Conservation (phyloP, 495 filamentous ascomycete genomes). For the Saxispiralis lemnorum region DNA sequence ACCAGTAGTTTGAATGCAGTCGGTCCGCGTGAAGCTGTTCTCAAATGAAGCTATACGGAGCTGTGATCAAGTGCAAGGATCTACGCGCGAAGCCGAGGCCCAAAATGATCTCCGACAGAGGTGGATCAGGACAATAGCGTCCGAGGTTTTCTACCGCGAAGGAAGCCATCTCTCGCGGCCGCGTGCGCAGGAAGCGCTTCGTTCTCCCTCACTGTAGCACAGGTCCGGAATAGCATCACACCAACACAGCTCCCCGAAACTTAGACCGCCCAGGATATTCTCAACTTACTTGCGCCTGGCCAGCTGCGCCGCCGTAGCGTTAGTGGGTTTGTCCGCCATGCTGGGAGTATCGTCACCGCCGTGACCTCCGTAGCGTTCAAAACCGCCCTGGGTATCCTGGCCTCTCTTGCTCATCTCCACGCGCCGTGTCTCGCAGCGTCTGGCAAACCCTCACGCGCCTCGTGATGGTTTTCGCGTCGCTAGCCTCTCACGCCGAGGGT, state of each 20-base stretch:
- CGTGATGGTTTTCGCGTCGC: background rate
- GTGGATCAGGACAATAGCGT: background rate
- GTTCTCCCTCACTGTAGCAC: too few relatives aligned
- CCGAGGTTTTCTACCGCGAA: too few relatives aligned
- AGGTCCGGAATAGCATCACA: background rate
- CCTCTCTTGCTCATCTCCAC: constrained; percentile 14
- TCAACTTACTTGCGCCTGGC: constrained; percentile 16
- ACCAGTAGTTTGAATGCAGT: too few relatives aligned
- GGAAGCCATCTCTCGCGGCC: too few relatives aligned
- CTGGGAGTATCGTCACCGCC: background rate
- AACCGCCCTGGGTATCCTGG: constrained; percentile 12
- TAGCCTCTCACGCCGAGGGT: background rate
- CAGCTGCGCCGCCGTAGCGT: constrained; percentile 16
- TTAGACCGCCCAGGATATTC: background rate
- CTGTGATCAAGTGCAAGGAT: too few relatives aligned
- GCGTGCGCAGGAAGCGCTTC: too few relatives aligned
- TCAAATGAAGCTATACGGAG: too few relatives aligned
- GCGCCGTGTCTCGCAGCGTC: background rate
- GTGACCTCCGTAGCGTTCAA: constrained; percentile 8
- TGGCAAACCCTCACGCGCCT: background rate
- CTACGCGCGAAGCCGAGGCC: too few relatives aligned
- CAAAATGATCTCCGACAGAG: too few relatives aligned
- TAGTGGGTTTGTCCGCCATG: constrained; percentile 6
- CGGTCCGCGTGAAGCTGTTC: too few relatives aligned
- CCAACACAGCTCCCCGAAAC: background rate